Evolutionary conservation across 176 grass and related monocot genomes (phyloP), one percentile per base, ranked within the genome.

Genomic region (Ensete glaucum): DNA sequence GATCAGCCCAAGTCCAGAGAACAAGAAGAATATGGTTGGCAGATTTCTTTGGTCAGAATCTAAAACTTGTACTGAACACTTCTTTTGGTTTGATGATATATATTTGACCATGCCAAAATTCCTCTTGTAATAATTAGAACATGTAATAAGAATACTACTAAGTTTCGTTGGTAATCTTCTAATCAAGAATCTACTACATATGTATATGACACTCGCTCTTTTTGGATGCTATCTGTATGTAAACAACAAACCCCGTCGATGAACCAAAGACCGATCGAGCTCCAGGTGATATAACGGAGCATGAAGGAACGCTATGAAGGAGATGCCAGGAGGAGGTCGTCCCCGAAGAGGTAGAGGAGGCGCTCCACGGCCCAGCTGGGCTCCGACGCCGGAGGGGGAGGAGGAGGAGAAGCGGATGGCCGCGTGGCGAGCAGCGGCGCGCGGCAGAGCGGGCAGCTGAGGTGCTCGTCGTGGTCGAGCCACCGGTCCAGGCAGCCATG

Each of bases 281-380:
- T 6, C 34, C 34, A 43, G 0, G 34, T 6, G 34, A 43, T 43
- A 4, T 5, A 43, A 43, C 34, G 34, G 34, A 43, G 34, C 34
- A 43, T 43, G 34, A 43, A 57, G 15, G 1, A 58, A 58, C 22
- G 17, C 72, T 74, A 74, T 1, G 53, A 21, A 52, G 64, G 12
- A 59, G 77, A 16, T 3, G 77, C 52, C 4, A 79, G 53, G 1
- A 49, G 52, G 50, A 69, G 52, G 53, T 79, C 77, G 19, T 79
- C 77, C 14, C 52, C 77, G 54, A 79, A 79, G 24, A 79, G 65
- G 16, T 79, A 79, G 53, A 79, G 77, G 7, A 79, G 77, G 17
- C 77, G 64, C 77, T 79, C 77, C 23, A 79, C 77, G 53, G 77
- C 53, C 77, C 77, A 79, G 26, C 77, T 79, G 53, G 77, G 77